Base-by-base conservation (phyloP, 129 eudicot species). In the Lonicera japonica region DNA sequence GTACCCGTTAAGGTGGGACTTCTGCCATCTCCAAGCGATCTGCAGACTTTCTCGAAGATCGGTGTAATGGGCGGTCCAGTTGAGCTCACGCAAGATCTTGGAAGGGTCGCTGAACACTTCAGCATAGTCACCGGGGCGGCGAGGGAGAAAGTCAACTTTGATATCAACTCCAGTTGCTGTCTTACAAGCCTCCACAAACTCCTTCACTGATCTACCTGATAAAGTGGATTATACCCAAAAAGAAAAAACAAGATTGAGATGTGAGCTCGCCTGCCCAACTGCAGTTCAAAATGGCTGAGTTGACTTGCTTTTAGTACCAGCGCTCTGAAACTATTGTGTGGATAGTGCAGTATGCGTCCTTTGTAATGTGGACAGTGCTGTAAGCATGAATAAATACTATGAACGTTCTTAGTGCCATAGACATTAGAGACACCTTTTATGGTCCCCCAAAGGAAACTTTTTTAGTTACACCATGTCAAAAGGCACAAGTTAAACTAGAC, bases 1-100 rank as follows among this genome's bases (percentile, higher is more conserved):
- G 25, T 77, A 77, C 36, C 82, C 82, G 21, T 74, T 56, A 53
- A 39, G 68, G 71, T 90, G 95, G 18, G 80, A 72, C 75, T 86
- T 90, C 56, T 90, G 97, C 97, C 97, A 90, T 75, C 78, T 83
- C 97, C 97, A 90, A 0, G 97, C 95, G 0, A 86, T 70, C 60
- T 66, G 60, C 55, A 90, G 71, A 57, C 97, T 90, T 24, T 83
- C 85, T 63, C 83, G 80, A 14, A 89, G 97, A 63, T 82, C 69
- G 1, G 80, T 80, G 66, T 89, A 83, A 50, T 58, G 67, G 0
- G 97, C 95, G 8, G 73, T 66, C 97, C 97, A 89, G 61, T 78
- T 75, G 20, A 89, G 86, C 51, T 89, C 97, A 0, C 46, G 77
- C 58, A 69, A 58, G 40, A 86, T 86, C 76, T 89, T 89, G 14